phyloP scores from a whole-genome alignment of 192 early-diverging fungal genomes.

The Podochytrium sp. region DNA sequence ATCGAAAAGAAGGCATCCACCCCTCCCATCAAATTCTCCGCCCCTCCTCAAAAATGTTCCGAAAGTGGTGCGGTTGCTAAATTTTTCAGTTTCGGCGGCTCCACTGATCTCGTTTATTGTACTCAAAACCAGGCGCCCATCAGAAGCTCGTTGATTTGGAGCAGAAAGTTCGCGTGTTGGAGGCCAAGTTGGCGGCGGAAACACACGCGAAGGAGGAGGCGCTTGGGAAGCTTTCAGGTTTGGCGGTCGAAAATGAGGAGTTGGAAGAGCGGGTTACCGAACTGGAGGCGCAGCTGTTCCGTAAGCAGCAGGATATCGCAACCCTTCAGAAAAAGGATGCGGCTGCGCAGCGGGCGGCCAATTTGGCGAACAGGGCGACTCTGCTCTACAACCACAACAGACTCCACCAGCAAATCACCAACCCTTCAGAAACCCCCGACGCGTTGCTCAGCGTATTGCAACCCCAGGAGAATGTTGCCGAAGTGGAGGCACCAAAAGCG shows the following conservation, averaged over 20 bases:
- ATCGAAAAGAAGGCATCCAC: too few relatives aligned
- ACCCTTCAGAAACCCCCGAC: neutral
- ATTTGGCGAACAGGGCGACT: conserved; percentile 16
- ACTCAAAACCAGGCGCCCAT: too few relatives aligned
- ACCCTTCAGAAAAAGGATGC: conserved; percentile 31
- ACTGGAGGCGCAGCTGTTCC: neutral
- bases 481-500: too few relatives aligned
- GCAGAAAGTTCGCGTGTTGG: too few relatives aligned
- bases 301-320: conserved; percentile 38
- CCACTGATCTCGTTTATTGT: too few relatives aligned
- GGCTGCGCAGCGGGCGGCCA: conserved; percentile 22
- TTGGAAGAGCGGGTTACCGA: conserved; percentile 41
- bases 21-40: too few relatives aligned
- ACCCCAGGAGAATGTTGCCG: conserved; percentile 23
- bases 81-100: too few relatives aligned
- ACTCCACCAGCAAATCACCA: neutral
- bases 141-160: too few relatives aligned
- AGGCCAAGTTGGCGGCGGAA: neutral
- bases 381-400: neutral
- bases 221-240: conserved; percentile 22
- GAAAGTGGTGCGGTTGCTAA: too few relatives aligned
- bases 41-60: too few relatives aligned
- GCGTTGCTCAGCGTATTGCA: neutral
- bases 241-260: neutral
- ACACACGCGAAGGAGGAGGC: neutral